These are phyloP conservation scores for Naumovozyma castellii DNA, from an alignment of 805 yeast genomes.

Conservation along the genomic window DNA sequence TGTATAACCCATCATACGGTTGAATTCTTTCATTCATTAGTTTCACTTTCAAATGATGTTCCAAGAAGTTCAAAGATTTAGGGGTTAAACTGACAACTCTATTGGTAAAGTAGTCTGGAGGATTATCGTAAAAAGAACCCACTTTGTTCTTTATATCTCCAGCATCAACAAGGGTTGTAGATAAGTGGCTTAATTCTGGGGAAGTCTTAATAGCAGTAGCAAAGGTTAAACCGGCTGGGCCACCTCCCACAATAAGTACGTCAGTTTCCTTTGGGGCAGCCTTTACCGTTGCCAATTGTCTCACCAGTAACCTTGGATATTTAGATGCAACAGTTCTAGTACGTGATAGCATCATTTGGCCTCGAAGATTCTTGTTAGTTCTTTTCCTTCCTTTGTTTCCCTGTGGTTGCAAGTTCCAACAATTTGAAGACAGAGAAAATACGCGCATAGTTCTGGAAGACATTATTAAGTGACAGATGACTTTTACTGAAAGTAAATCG, in stretches of 20 bases:
- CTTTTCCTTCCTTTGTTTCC: too few relatives aligned
- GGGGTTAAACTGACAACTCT: slow-evolving; percentile 85
- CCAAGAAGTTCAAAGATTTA: slow-evolving; percentile 55
- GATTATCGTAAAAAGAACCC: slow-evolving; percentile 30
- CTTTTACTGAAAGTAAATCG: too few relatives aligned
- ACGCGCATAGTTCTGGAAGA: too few relatives aligned
- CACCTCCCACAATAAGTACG: slow-evolving; percentile 88
- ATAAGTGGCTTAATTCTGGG: slow-evolving; percentile 47
- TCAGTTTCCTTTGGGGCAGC: slow-evolving; percentile 37
- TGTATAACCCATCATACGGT: slow-evolving; percentile 70
- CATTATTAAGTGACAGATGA: too few relatives aligned
- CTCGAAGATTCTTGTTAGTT: not conserved
- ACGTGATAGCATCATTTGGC: not conserved
- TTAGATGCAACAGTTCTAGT: not conserved
- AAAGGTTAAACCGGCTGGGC: slow-evolving; percentile 90
- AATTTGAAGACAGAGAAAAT: too few relatives aligned
- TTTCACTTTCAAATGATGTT: slow-evolving; percentile 68
- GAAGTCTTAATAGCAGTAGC: slow-evolving; percentile 72
- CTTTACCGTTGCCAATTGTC: slow-evolving; percentile 10
- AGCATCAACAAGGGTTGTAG: slow-evolving; percentile 67
- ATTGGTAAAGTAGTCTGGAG: slow-evolving; percentile 51
- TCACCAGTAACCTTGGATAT: slow-evolving; percentile 1
- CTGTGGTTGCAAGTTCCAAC: too few relatives aligned
- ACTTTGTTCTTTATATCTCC: slow-evolving; percentile 44
- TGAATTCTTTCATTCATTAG: slow-evolving; percentile 64